Base-by-base conservation (phyloP, 148 eudicot genomes). In the Bassia scoparia region DNA sequence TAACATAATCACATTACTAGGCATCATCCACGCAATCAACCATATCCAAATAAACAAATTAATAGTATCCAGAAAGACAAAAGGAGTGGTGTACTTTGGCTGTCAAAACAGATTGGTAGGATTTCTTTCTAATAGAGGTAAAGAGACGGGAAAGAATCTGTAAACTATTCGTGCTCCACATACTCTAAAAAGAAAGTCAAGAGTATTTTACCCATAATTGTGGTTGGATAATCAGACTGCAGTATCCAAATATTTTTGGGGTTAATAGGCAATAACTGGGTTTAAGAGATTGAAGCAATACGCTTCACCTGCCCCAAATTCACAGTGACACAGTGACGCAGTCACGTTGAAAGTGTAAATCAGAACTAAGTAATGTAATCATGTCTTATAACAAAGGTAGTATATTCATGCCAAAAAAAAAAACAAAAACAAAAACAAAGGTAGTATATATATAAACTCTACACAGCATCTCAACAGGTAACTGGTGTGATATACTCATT, bases 111-210 rank as follows among this genome's bases (percentile, higher is more conserved):
- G 46, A 67, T 67, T 26, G 55, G 60, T 60, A 35, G 53, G 73
- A 72, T 80, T 72, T 77, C 60, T 81, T 81, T 67, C 83, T 67
- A 81, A 44, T 53, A 81, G 55, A 52, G 71, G 83, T 69, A 67
- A 76, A 67, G 70, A 67, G 74, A 67, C 73, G 68, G 54, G 13
- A 62, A 73, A 55, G 66, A 73, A 69, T 68, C 67, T 63, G 52
- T 53, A 74, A 62, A 61, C 63, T 68, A 44, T 14, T 62, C 69
- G 66, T 54, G 61, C 79, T 61, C 61, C 63, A 54, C 74, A 60
- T 76, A 43, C 83, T 79, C 58, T 37, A 44, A 69, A 72, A 67
- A 53, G 83, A 72, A 80, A 75, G 77, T 67, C 38, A 60, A 29
- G n/a, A 48, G 61, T 37, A 71, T n/a, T 33, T 27, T 33, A 31